These are phyloP conservation scores for Pugionium cornutum DNA, from an alignment of 345 rosid genomes.

Conservation along the genomic window DNA sequence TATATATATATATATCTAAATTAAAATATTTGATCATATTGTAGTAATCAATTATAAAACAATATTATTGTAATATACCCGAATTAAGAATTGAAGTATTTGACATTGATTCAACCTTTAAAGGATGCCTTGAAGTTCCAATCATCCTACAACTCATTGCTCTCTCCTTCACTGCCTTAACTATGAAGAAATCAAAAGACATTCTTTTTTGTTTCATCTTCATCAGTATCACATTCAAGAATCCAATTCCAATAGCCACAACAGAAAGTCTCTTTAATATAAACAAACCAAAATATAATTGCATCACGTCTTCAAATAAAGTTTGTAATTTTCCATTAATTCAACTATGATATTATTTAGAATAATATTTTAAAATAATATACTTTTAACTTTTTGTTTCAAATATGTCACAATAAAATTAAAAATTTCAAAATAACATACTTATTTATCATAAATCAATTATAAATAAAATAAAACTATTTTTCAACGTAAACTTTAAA, in stretches of 20 bases:
- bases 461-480: too few relatives aligned
- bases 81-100: not conserved
- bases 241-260: constrained; percentile 39
- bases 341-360: not conserved
- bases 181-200: constrained; percentile 35
- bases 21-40: too few relatives aligned
- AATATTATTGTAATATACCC: not conserved
- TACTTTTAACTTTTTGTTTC: too few relatives aligned
- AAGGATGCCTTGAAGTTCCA: constrained; percentile 23
- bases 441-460: too few relatives aligned
- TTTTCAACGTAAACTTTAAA: too few relatives aligned
- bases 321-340: not conserved
- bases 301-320: not conserved
- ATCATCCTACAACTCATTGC: constrained; percentile 18
- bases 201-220: constrained; percentile 5
- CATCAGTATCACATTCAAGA: constrained; percentile 39
- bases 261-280: constrained; percentile 31
- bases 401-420: too few relatives aligned
- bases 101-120: constrained; percentile 9
- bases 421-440: too few relatives aligned
- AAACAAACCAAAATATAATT: not conserved
- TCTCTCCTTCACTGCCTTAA: constrained; percentile 35
- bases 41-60: too few relatives aligned
- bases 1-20: too few relatives aligned
- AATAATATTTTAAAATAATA: too few relatives aligned